Conservation (phyloP, 345 rosid species). For the Gossypium thurberi region DNA sequence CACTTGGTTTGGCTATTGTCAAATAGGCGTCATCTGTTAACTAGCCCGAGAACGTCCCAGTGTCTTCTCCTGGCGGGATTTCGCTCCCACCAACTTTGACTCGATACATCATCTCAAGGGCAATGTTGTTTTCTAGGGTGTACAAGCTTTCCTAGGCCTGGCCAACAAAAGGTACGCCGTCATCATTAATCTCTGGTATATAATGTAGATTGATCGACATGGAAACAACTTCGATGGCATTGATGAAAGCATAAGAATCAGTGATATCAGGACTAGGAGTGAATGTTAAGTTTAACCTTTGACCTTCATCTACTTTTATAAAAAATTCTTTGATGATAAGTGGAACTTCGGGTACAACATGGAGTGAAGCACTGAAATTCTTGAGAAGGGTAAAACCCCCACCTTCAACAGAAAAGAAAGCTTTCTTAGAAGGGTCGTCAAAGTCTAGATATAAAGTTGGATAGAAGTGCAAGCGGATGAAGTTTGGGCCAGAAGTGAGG, state of each 20-base stretch:
- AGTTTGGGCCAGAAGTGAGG: too few relatives aligned
- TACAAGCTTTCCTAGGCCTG: conserved; percentile 1
- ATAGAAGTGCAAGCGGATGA: too few relatives aligned
- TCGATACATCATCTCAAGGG: conserved; percentile 30
- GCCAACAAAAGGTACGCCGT: conserved; percentile 15
- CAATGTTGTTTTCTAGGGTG: not conserved
- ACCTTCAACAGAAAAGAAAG: conserved; percentile 12
- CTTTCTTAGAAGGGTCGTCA: too few relatives aligned
- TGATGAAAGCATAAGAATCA: conserved; percentile 22
- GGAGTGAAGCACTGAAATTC: conserved; percentile 19
- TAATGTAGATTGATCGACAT: conserved; percentile 22
- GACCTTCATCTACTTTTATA: not conserved
- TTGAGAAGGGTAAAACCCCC: conserved; percentile 13
- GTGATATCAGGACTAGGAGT: not conserved
- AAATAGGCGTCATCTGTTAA: not conserved
- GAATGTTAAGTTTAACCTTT: not conserved
- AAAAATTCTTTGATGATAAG: not conserved
- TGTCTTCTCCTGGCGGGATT: not conserved
- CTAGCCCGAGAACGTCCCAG: not conserved
- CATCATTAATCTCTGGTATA: not conserved
- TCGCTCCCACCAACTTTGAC: conserved; percentile 19
- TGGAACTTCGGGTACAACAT: not conserved
- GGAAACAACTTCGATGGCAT: conserved; percentile 33
- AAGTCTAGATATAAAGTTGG: too few relatives aligned
- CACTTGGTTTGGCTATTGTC: not conserved